Evolutionary conservation across 2,329 filamentous ascomycete genomes (phyloP).

Genomic region (Aspergillus bombycis): DNA sequence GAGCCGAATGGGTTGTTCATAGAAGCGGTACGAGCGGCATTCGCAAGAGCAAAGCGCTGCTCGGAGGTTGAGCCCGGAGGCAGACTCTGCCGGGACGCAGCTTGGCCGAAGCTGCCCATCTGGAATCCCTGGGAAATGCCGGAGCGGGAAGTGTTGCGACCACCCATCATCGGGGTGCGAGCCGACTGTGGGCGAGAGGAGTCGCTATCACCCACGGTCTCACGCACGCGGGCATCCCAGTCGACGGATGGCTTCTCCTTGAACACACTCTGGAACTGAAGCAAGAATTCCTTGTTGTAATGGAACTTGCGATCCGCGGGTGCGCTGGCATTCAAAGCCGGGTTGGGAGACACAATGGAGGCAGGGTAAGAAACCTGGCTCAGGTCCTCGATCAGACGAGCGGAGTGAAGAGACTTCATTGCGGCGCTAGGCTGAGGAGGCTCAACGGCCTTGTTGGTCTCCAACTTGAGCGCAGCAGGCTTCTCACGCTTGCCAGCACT

Average conservation of each 20-base stretch:
- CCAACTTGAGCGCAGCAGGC: constrained; percentile 85
- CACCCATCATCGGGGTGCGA: constrained; percentile 52
- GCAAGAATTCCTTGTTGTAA: constrained; percentile 91
- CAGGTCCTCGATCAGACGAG: constrained; percentile 81
- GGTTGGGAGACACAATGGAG: constrained; percentile 86
- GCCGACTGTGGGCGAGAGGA: constrained; percentile 65
- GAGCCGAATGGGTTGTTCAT: constrained; percentile 60
- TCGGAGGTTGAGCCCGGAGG: constrained; percentile 77
- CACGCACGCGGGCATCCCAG: constrained; percentile 87
- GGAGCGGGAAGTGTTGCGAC: constrained; percentile 56
- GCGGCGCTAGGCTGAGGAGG: constrained; percentile 91
- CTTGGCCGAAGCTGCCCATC: constrained; percentile 72
- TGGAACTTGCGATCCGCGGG: constrained; percentile 81
- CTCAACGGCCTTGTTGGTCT: constrained; percentile 84
- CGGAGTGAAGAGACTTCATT: constrained; percentile 88
- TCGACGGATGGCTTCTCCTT: constrained; percentile 94
- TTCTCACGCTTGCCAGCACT: constrained; percentile 70
- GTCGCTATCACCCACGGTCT: constrained; percentile 75
- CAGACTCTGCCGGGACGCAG: constrained; percentile 58
- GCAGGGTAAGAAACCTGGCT: constrained; percentile 79
- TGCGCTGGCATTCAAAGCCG: constrained; percentile 76
- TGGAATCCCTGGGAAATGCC: constrained; percentile 55
- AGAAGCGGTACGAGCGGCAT: constrained; percentile 50
- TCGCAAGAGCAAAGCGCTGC: constrained; percentile 71
- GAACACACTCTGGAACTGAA: constrained; percentile 95